phyloP scores from a whole-genome alignment of 345 rosid species.

The Euphorbia peplus region DNA sequence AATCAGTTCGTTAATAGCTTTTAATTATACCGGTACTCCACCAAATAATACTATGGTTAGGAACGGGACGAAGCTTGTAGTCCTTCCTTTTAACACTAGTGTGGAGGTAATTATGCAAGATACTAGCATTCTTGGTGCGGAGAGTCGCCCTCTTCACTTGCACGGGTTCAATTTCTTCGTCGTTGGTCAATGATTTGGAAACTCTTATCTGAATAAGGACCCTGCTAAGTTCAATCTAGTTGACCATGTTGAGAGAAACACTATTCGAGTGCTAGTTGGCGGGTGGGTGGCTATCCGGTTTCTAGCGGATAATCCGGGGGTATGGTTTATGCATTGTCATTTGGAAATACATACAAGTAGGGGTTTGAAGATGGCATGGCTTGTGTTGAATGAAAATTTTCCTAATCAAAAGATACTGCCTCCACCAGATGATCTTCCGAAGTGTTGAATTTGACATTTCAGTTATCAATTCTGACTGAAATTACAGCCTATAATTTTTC shows the following conservation, averaged over 20 bases:
- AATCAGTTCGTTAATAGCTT: conserved; percentile 17
- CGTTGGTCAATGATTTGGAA: conserved; percentile 25
- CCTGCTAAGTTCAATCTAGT: conserved; percentile 27
- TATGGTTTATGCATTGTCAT: conserved; percentile 33
- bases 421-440: conserved; percentile 20
- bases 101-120: conserved; percentile 32
- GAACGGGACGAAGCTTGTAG: conserved; percentile 22
- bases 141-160: conserved; percentile 31
- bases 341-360: conserved; percentile 28
- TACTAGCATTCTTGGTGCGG: conserved; percentile 31
- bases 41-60: conserved; percentile 27
- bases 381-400: conserved; percentile 25
- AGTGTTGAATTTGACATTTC: conserved; percentile 1
- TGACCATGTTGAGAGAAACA: conserved; percentile 15
- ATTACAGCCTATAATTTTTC: neutral
- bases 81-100: conserved; percentile 21
- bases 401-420: conserved; percentile 26
- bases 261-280: conserved; percentile 6
- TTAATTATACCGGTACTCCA: conserved; percentile 25
- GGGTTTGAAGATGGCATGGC: conserved; percentile 33
- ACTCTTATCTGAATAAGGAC: conserved; percentile 21
- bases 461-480: neutral
- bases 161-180: conserved; percentile 31
- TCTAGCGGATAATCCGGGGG: conserved; percentile 18
- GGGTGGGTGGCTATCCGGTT: conserved; percentile 13